Conservation (phyloP, 257 asterid species). For the Vinca minor region DNA sequence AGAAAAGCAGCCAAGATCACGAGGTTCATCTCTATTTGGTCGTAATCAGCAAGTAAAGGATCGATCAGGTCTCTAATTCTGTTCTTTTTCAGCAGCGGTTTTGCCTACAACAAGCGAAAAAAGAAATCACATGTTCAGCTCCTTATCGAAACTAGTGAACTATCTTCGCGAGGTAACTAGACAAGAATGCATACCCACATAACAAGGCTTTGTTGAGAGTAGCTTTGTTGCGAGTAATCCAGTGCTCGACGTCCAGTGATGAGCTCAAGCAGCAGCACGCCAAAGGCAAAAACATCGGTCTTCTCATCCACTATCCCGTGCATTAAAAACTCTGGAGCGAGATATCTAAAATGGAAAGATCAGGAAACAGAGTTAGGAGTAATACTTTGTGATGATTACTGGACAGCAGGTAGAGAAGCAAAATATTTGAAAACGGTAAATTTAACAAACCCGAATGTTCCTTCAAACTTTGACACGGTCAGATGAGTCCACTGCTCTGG, state of each 20-base stretch:
- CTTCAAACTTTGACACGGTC: constrained; percentile 31
- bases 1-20: constrained; percentile 68
- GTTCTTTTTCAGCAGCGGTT: constrained; percentile 82
- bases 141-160: background rate
- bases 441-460: constrained; percentile 35
- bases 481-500: constrained; percentile 38
- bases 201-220: constrained; percentile 92
- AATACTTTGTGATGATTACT: background rate
- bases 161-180: background rate
- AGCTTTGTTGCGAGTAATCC: constrained; percentile 88
- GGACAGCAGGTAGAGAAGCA: background rate
- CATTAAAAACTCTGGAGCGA: constrained; percentile 92
- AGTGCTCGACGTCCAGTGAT: constrained; percentile 91
- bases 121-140: background rate
- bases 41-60: constrained; percentile 55
- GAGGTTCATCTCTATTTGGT: constrained; percentile 64
- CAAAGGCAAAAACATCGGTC: constrained; percentile 78
- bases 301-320: constrained; percentile 94
- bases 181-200: constrained; percentile 62
- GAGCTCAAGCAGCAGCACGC: constrained; percentile 79
- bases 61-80: constrained; percentile 68
- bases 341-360: constrained; percentile 44
- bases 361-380: background rate
- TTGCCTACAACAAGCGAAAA: constrained; percentile 38
- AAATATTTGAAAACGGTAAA: background rate